Percentiles rank a stretch among this genome's conserved stretches.
Evolutionary conservation across 805 yeast species (phyloP).

Genomic region (Metschnikowia cerradonensis): DNA sequence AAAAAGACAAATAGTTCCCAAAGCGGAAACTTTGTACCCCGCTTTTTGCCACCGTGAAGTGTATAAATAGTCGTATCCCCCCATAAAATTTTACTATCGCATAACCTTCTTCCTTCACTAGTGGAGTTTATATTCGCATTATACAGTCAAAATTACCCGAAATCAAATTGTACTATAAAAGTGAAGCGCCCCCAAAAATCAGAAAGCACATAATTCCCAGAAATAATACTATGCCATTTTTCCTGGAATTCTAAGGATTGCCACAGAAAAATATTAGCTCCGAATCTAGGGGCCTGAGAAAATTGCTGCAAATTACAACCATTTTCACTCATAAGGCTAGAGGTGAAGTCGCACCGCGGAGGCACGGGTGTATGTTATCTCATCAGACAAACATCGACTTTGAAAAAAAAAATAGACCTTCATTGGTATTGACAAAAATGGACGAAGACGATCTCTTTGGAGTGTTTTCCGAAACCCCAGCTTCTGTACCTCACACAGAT

Average conservation of each 20-base stretch:
- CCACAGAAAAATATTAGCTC: neutral
- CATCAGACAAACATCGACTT: constrained; percentile 4
- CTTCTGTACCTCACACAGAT: constrained; percentile 23
- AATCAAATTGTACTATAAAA: neutral
- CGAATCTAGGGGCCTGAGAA: too few relatives aligned
- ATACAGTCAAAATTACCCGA: neutral
- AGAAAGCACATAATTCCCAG: neutral
- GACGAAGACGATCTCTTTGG: constrained; percentile 56
- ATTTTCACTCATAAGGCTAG: neutral
- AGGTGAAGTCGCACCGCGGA: constrained; percentile 5
- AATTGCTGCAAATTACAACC: neutral
- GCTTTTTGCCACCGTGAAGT: neutral
- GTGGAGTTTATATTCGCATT: neutral
- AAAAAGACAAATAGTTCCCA: neutral
- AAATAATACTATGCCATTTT: too few relatives aligned
- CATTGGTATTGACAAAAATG: constrained; percentile 16
- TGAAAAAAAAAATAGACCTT: neutral
- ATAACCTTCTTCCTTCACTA: neutral
- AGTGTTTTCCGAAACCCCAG: constrained; percentile 57
- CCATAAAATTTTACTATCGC: neutral
- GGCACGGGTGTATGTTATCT: constrained; percentile 14
- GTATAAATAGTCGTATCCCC: neutral
- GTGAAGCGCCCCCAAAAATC: neutral
- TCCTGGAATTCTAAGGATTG: neutral
- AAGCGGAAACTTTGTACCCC: neutral